phyloP scores from a whole-genome alignment of 2,329 filamentous ascomycete species.

The Verticillium albo-atrum region DNA sequence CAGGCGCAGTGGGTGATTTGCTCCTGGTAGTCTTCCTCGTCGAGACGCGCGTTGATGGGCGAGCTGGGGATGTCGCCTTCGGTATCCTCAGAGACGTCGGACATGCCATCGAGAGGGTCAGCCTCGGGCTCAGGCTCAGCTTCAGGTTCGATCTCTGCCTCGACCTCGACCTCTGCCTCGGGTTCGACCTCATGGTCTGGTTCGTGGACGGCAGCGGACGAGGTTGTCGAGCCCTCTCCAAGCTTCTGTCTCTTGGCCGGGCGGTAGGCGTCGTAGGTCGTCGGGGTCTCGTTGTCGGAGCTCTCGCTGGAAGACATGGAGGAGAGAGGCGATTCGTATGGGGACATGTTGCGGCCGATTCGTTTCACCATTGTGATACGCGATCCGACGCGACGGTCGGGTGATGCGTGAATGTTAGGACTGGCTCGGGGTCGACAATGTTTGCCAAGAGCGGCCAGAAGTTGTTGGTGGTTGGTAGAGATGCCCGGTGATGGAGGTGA shows the following conservation, averaged over 20 bases:
- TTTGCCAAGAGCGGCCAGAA: not conserved
- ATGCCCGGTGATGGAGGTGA: not conserved
- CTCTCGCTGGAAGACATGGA: conserved; percentile 11
- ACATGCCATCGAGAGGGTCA: conserved; percentile 52
- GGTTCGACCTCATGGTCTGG: conserved; percentile 30
- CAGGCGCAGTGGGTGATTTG: conserved; percentile 76
- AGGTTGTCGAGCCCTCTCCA: conserved; percentile 28
- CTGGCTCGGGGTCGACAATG: not conserved
- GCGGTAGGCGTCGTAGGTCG: conserved; percentile 21
- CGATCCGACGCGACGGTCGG: not conserved
- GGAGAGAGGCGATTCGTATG: conserved; percentile 9
- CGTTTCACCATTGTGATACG: not conserved
- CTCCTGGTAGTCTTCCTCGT: conserved; percentile 72
- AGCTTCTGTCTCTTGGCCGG: conserved; percentile 31
- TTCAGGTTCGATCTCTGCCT: conserved; percentile 27
- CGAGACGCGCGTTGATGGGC: conserved; percentile 59
- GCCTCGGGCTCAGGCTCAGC: conserved; percentile 42
- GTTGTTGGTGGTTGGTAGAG: not conserved
- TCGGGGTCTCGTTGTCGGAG: conserved; percentile 11
- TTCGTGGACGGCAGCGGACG: conserved; percentile 36
- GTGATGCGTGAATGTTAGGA: not conserved
- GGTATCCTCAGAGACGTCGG: conserved; percentile 84
- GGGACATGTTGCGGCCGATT: not conserved
- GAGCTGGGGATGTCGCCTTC: conserved; percentile 79
- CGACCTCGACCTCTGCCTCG: conserved; percentile 36